Evolutionary conservation across 2,329 filamentous ascomycete species (phyloP).

Genomic region (Fusarium sp.): DNA sequence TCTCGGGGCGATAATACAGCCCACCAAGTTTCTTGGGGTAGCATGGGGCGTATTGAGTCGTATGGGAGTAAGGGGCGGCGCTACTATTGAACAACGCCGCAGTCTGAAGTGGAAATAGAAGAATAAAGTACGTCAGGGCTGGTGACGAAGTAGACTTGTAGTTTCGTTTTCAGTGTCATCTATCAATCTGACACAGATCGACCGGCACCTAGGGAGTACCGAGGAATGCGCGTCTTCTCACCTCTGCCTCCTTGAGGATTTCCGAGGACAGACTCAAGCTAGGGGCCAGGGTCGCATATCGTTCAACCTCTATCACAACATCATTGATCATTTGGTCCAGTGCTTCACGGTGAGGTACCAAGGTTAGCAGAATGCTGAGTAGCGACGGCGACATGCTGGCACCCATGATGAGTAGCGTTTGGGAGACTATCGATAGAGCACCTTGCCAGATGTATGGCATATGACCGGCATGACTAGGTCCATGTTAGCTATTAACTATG

Average conservation of each 20-base stretch:
- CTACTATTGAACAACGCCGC: background rate
- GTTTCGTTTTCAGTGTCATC: background rate
- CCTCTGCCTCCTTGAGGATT: conserved; percentile 82
- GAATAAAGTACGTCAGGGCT: background rate
- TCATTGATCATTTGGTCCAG: conserved; percentile 82
- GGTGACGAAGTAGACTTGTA: background rate
- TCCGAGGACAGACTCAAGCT: conserved; percentile 80
- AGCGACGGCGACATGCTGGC: conserved; percentile 82
- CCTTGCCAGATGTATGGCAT: conserved; percentile 90
- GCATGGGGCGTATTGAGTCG: background rate
- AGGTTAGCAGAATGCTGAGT: conserved; percentile 67
- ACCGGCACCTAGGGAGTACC: conserved; percentile 50
- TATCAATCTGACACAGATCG: background rate
- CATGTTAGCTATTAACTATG: conserved; percentile 9
- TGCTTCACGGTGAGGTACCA: conserved; percentile 65
- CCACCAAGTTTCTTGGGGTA: conserved; percentile 1
- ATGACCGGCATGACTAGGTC: conserved; percentile 75
- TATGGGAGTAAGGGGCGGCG: background rate
- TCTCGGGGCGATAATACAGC: conserved; percentile 10
- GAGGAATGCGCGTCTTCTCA: conserved; percentile 72
- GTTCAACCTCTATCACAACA: conserved; percentile 78
- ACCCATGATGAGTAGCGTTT: conserved; percentile 84
- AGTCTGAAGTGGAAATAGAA: background rate
- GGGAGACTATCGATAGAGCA: conserved; percentile 82
- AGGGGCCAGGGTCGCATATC: conserved; percentile 78